Percentiles rank a stretch among this genome's conserved stretches.
phyloP scores from a whole-genome alignment of 2,329 filamentous ascomycete species.

The Fusarium liriodendri region DNA sequence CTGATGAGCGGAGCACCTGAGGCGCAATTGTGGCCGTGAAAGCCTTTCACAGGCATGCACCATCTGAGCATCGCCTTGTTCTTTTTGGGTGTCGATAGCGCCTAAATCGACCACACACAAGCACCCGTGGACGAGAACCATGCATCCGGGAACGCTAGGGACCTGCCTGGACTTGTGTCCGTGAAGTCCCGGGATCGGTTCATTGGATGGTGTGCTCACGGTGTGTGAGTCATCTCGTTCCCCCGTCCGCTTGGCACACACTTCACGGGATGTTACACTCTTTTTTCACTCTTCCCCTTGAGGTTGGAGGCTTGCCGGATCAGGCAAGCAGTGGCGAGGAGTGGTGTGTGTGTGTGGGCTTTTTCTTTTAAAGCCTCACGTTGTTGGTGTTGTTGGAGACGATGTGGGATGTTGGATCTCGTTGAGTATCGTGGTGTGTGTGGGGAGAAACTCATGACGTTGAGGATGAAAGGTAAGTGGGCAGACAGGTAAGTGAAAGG shows the following conservation, averaged over 20 bases:
- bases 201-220: conserved; percentile 36
- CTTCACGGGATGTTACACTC: conserved; percentile 22
- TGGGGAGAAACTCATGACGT: background rate
- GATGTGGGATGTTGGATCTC: conserved; percentile 14
- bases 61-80: conserved; percentile 7
- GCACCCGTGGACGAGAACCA: background rate
- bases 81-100: conserved; percentile 2
- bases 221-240: conserved; percentile 44
- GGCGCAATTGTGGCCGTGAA: background rate
- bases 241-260: conserved; percentile 15
- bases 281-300: conserved; percentile 19
- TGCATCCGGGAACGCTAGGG: conserved; percentile 22
- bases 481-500: conserved; percentile 13
- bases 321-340: conserved; percentile 37
- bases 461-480: conserved; percentile 9
- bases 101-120: conserved; percentile 16
- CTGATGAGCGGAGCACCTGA: conserved; percentile 6
- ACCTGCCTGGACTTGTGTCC: conserved; percentile 2
- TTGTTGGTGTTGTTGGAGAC: background rate
- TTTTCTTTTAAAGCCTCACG: background rate
- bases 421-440: background rate
- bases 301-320: conserved; percentile 40
- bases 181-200: conserved; percentile 30
- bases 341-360: conserved; percentile 27
- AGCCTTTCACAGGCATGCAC: background rate